Evolutionary conservation across 176 grass and related monocot genomes (phyloP).

Genomic region (Musa schizocarpa): DNA sequence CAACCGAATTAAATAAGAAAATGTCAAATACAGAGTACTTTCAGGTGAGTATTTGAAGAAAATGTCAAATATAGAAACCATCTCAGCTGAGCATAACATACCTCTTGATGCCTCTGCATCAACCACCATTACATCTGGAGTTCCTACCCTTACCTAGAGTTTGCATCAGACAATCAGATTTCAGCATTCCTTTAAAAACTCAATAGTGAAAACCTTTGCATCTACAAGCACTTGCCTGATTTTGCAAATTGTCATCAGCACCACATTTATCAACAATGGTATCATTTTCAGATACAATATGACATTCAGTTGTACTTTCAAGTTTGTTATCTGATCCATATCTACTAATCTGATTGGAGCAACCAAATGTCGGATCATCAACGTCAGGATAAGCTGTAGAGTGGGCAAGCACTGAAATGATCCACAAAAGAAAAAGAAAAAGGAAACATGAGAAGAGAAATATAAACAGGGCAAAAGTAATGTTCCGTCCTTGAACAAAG

Average conservation of each 20-base stretch:
- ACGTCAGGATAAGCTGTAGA: neutral
- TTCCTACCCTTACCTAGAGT: neutral
- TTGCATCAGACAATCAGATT: slow-evolving; percentile 18
- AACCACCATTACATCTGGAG: neutral
- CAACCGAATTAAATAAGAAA: no score
- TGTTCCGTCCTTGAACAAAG: no score
- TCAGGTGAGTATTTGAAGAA: neutral
- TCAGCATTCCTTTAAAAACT: slow-evolving; percentile 14
- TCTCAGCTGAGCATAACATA: neutral
- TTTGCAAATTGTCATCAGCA: slow-evolving; percentile 20
- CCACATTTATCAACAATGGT: slow-evolving; percentile 6
- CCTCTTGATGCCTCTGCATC: neutral
- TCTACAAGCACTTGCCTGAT: slow-evolving; percentile 30
- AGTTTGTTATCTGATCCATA: slow-evolving; percentile 14
- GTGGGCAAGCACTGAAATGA: no score
- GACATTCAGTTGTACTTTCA: slow-evolving; percentile 10
- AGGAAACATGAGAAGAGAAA: no score
- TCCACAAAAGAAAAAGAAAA: no score
- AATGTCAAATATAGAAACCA: neutral
- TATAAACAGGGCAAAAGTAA: no score
- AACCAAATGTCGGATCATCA: slow-evolving; percentile 16
- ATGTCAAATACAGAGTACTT: no score
- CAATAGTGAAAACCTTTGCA: neutral
- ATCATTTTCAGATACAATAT: neutral
- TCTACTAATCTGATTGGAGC: slow-evolving; percentile 15